A percentile compares a stretch with the other conserved stretches of the same genome.
Conservation (phyloP, 2,329 filamentous ascomycete species). For the Claviceps maximensis region DNA sequence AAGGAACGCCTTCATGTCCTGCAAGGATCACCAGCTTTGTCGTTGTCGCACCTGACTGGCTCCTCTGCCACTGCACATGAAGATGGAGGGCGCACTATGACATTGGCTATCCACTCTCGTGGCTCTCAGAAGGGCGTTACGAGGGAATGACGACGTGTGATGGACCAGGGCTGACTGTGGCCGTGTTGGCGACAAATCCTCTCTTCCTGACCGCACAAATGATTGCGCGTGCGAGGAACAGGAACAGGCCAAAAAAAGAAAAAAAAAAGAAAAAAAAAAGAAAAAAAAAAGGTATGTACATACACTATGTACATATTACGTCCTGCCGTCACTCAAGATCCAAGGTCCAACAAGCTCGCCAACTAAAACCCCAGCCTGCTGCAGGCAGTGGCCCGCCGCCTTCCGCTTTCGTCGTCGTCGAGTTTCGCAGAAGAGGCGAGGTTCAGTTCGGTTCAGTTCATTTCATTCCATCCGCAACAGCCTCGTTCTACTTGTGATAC, state of each 20-base stretch:
- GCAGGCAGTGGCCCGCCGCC: neutral
- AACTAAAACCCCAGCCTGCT: neutral
- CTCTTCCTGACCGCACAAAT: neutral
- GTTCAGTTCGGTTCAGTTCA: neutral
- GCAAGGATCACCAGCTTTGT: slow-evolving; percentile 2
- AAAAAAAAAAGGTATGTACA: no score
- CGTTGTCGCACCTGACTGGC: slow-evolving; percentile 5
- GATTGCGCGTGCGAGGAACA: no score
- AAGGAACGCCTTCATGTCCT: neutral
- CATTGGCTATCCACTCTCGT: neutral
- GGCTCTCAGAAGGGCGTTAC: neutral
- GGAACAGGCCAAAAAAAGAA: no score
- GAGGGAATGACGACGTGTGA: slow-evolving; percentile 1
- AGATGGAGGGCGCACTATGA: neutral
- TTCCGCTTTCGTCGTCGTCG: neutral
- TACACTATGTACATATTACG: no score
- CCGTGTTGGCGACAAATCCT: neutral
- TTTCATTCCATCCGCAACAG: neutral
- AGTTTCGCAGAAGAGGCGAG: neutral
- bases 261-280: no score
- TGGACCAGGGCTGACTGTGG: neutral
- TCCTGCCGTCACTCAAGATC: neutral
- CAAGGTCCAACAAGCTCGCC: no score
- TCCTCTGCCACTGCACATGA: neutral
- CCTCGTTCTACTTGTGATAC: neutral